Base-by-base conservation (phyloP, 108 stramenopile genomes). In the Skeletonema potamos region DNA sequence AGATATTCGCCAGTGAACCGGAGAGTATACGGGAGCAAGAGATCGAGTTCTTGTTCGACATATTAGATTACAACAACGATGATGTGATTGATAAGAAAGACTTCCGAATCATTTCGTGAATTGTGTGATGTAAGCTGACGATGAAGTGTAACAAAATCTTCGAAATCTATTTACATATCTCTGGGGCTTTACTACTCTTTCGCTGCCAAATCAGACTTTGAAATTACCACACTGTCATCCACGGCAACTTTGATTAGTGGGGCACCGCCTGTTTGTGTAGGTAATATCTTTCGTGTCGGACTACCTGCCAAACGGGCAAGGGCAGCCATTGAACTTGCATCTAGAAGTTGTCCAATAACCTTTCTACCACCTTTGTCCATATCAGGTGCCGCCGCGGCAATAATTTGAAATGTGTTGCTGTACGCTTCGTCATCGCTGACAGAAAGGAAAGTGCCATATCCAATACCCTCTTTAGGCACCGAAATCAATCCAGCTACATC, bases 291-390 rank as follows among this genome's bases (percentile, higher is more conserved):
- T 29, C 84, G 82, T 59, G 85, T 87, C 26, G 93, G 89, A 15
- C 82, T 65, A 8, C 81, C 82, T 8, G 86, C 86, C 30, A 94
- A 55, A 6, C 90, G 78, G 12, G 87, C 84, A 28, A 94, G 70
- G 41, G 78, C 72, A 56, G 79, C 81, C 93, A 94, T 94, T 28
- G 85, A 86, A 27, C 62, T 58, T 0, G 60, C 75, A 74, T 94
- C 93, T 41, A 91, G 60, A 7, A 89, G 17, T 62, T 94, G 93
- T n/a, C 90, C 90, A 67, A 91, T 86, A 9, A 94, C 89, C 51
- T 82, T 66, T 28, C 86, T 70, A 7, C 82, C 82, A 65, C 85
- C 85, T 15, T 66, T 76, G 56, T 91, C 90, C 85, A 90, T 85
- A 12, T 83, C 70, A 26, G 86, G 79, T 18, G 77, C 69, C 3